These are phyloP conservation scores for Saturnispora saitoi DNA, from an alignment of 805 yeast species.

Conservation along the genomic window DNA sequence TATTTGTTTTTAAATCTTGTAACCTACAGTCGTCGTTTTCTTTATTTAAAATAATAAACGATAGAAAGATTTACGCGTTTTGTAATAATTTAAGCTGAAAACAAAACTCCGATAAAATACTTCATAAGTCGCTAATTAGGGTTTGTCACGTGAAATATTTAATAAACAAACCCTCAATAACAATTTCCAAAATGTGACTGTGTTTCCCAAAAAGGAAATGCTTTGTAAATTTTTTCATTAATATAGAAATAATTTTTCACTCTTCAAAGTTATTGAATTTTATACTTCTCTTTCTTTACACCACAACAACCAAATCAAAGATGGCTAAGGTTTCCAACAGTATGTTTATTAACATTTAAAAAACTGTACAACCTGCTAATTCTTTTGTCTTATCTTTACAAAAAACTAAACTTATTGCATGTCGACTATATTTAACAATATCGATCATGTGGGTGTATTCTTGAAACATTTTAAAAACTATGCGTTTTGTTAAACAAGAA, in stretches of 20 bases:
- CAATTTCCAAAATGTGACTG: neutral
- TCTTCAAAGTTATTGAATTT: no score
- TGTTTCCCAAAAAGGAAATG: neutral
- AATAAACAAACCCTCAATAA: neutral
- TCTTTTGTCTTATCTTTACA: neutral
- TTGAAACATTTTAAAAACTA: neutral
- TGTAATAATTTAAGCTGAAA: neutral
- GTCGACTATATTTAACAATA: neutral
- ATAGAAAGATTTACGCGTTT: neutral
- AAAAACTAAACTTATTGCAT: conserved; percentile 1
- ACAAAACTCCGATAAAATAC: neutral
- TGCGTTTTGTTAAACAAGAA: neutral
- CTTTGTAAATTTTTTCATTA: neutral
- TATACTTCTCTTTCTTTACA: conserved; percentile 7
- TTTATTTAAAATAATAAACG: no score
- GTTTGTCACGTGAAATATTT: neutral
- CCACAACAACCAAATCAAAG: conserved; percentile 15
- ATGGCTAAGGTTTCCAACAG: conserved; percentile 32
- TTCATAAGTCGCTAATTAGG: neutral
- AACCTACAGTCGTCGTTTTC: no score
- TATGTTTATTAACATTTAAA: conserved; percentile 14
- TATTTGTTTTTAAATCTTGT: no score
- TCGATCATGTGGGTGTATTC: conserved; percentile 10
- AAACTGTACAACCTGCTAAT: neutral
- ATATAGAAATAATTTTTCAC: neutral